Conservation (phyloP, 768 basidiomycete species). For the Mycena alexandri region DNA sequence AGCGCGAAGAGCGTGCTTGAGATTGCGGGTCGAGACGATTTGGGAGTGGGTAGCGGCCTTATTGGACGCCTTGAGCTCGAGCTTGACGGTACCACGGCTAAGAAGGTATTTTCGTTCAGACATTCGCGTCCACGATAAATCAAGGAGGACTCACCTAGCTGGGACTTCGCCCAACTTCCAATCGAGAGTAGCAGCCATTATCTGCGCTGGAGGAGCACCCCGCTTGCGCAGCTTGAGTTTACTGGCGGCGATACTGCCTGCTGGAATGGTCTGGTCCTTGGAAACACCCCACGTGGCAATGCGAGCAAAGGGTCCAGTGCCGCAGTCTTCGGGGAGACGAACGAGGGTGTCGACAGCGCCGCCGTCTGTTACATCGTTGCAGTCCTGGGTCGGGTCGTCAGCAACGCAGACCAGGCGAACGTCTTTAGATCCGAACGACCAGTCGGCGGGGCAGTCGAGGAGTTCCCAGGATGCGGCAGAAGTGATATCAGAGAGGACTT, state of each 20-base stretch:
- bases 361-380: conserved; percentile 8
- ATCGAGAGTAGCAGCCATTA: conserved; percentile 16
- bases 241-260: conserved; percentile 4
- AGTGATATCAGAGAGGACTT: conserved; percentile 20
- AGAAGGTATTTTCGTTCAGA: conserved; percentile 1
- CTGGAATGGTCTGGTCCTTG: conserved; percentile 4
- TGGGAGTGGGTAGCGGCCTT: conserved; percentile 9
- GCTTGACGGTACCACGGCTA: conserved; percentile 19
- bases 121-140: not conserved
- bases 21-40: conserved; percentile 14
- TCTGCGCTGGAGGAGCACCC: conserved; percentile 13
- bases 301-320: conserved; percentile 19
- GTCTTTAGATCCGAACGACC: conserved; percentile 14
- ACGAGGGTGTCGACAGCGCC: conserved; percentile 21
- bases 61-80: conserved; percentile 20
- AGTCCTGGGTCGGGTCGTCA: conserved; percentile 17
- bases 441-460: conserved; percentile 16
- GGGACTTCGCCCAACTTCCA: conserved; percentile 13
- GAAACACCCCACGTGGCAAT: conserved; percentile 13
- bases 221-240: conserved; percentile 22
- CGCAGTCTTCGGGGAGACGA: conserved; percentile 21
- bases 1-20: conserved; percentile 16
- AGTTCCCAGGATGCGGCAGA: conserved; percentile 19
- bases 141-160: conserved; percentile 2
- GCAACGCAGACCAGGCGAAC: conserved; percentile 16